Conservation (phyloP, 2,329 filamentous ascomycete species). For the Sporothrix pseudoabietina region DNA sequence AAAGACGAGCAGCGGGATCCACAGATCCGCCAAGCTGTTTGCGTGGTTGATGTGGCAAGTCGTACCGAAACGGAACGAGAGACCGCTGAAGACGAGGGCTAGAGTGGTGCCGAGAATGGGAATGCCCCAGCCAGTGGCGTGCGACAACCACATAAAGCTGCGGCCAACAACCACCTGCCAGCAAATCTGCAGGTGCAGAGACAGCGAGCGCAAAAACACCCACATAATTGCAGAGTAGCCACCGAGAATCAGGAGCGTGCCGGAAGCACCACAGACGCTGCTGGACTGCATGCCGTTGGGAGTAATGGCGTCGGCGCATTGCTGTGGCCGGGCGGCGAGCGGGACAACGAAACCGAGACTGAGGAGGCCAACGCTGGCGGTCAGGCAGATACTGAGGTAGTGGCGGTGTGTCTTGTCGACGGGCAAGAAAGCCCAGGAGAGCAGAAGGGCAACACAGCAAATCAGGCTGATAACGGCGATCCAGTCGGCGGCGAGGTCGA, state of each 20-base stretch:
- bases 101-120: slow-evolving; percentile 74
- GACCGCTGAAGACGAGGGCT: slow-evolving; percentile 81
- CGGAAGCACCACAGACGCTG: slow-evolving; percentile 82
- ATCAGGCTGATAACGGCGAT: slow-evolving; percentile 74
- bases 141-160: slow-evolving; percentile 84
- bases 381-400: slow-evolving; percentile 87
- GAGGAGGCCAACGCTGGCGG: slow-evolving; percentile 74
- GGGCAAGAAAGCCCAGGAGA: slow-evolving; percentile 79
- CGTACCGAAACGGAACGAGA: slow-evolving; percentile 89
- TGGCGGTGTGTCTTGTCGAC: slow-evolving; percentile 89
- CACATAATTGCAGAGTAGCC: slow-evolving; percentile 84
- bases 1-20: slow-evolving; percentile 84
- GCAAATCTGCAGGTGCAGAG: slow-evolving; percentile 95
- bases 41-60: slow-evolving; percentile 94
- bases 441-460: slow-evolving; percentile 72
- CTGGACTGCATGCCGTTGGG: slow-evolving; percentile 88
- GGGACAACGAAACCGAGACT: slow-evolving; percentile 92
- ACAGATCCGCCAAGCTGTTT: slow-evolving; percentile 80
- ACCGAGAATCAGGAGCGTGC: slow-evolving; percentile 80
- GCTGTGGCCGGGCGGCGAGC: slow-evolving; percentile 71
- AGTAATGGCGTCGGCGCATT: slow-evolving; percentile 89
- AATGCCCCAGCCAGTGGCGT: slow-evolving; percentile 80
- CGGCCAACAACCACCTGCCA: slow-evolving; percentile 91
- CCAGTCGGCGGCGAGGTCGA: slow-evolving; percentile 75
- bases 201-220: slow-evolving; percentile 87